A percentile compares a stretch with the other conserved stretches of the same genome.
Evolutionary conservation across 208 protist genomes (phyloP).

Genomic region (Crithidia brevicula): DNA sequence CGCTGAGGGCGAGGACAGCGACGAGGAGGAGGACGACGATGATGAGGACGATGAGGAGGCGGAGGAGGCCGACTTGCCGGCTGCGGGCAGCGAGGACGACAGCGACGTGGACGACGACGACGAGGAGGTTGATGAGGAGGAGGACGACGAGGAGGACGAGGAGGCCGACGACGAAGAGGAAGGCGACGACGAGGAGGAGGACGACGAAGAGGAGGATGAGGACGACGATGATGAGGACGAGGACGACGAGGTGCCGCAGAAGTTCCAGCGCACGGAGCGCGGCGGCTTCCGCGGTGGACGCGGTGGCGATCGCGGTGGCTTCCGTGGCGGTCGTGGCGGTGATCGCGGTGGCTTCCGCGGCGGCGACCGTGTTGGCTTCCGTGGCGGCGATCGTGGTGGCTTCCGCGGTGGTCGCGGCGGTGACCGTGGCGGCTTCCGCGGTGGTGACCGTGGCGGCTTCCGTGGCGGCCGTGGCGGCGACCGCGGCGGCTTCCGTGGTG

Average conservation of each 20-base stretch:
- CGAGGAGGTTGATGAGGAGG: conserved; percentile 68
- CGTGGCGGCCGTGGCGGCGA: conserved; percentile 61
- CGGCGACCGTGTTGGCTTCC: conserved; percentile 29
- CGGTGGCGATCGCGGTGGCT: conserved; percentile 45
- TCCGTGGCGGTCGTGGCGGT: conserved; percentile 45
- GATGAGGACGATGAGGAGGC: conserved; percentile 39
- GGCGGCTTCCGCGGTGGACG: conserved; percentile 50
- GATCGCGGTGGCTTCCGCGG: conserved; percentile 38
- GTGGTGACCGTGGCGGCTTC: conserved; percentile 50
- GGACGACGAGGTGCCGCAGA: conserved; percentile 64
- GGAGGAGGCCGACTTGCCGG: conserved; percentile 35
- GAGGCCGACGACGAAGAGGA: conserved; percentile 31
- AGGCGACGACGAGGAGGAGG: conserved; percentile 25
- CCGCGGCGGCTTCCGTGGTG: conserved; percentile 56
- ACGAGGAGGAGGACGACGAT: conserved; percentile 31
- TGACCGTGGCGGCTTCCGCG: conserved; percentile 22
- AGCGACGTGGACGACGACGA: conserved; percentile 29
- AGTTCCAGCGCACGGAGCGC: conserved; percentile 79
- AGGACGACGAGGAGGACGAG: conserved; percentile 46
- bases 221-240: conserved; percentile 59
- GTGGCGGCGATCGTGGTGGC: conserved; percentile 31
- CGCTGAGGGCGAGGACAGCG: conserved; percentile 9
- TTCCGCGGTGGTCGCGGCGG: conserved; percentile 49
- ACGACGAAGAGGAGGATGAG: conserved; percentile 26
- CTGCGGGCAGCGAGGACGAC: conserved; percentile 11